Evolutionary conservation across 2,329 filamentous ascomycete genomes (phyloP), one percentile per base, ranked within the genome.

Genomic region (Ceratocystis cacaofunesta): DNA sequence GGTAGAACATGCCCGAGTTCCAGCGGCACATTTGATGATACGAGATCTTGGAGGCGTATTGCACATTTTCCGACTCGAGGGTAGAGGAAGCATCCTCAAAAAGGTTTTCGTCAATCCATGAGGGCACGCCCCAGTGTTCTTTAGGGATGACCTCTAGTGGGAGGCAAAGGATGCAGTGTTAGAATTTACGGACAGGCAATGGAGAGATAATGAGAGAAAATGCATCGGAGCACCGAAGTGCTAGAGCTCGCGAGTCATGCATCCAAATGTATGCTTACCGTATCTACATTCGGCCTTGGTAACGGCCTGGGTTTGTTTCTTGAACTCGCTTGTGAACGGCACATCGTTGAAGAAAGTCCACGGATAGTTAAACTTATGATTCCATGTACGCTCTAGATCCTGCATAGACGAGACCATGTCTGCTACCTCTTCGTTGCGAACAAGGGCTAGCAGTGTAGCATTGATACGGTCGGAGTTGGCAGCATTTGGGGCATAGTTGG

Each of bases 21-120:
- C 94, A 99, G 66, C 94, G 86, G 74, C 94, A 99, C 94, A 99
- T 99, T 74, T 97, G 89, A 76, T 97, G 92, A 77, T 99, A 99
- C 61, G 91, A 96, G 64, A 89, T 77, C 80, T 89, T 89, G 70
- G 85, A 82, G 72, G 89, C 90, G 75, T 99, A 99, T 74, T 97
- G 92, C 55, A 99, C 90, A 8, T 88, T 82, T 72, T 92, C 84
- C 73, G 94, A 88, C 72, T 89, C 81, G 65, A 99, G 82, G 7
- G 95, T 83, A 72, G 89, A 84, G 68, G 90, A 85, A 30, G 91
- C 96, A 74, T 95, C 91, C 48, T 85, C 76, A 77, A 90, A 96
- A 36, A 97, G 79, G 68, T 95, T 88, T 71, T 85, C 78, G 75
- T 95, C 91, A 74, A 99, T 96, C 92, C 92, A 99, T 1, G 85